These are phyloP conservation scores for Phanerochaete sordida DNA, from an alignment of 768 basidiomycete genomes.

Conservation along the genomic window DNA sequence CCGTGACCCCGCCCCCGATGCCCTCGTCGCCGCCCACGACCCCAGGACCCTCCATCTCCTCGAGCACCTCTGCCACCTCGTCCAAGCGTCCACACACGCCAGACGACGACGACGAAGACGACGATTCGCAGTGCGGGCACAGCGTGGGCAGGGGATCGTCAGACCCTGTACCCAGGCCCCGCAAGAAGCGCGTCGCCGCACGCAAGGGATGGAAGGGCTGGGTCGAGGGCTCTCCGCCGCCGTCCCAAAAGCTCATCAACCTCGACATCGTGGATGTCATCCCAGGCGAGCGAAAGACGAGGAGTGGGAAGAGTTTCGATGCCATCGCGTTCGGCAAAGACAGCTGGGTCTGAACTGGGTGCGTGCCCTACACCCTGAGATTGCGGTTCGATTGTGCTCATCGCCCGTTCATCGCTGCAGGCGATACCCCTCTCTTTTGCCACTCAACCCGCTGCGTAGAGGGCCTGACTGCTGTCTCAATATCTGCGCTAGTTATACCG, in stretches of 20 bases:
- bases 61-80: conserved; percentile 70
- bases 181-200: conserved; percentile 59
- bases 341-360: conserved; percentile 59
- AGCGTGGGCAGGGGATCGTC: conserved; percentile 20
- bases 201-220: conserved; percentile 90
- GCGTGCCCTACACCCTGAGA: conserved; percentile 23
- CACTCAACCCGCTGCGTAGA: neutral
- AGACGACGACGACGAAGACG: conserved; percentile 49
- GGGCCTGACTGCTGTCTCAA: neutral
- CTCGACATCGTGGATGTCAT: conserved; percentile 69
- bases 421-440: neutral
- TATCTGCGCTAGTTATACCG: neutral
- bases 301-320: conserved; percentile 84
- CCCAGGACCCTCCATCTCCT: conserved; percentile 72
- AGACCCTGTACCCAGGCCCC: conserved; percentile 25
- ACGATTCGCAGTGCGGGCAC: conserved; percentile 24
- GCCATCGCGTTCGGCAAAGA: conserved; percentile 77
- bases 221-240: conserved; percentile 82
- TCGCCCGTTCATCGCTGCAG: neutral
- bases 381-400: conserved; percentile 44
- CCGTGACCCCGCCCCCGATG: conserved; percentile 71
- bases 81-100: conserved; percentile 80
- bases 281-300: conserved; percentile 63
- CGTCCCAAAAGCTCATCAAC: conserved; percentile 79
- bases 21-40: conserved; percentile 68